Base-by-base conservation (phyloP, 78 protist genomes). In the Thecamonas trahens region DNA sequence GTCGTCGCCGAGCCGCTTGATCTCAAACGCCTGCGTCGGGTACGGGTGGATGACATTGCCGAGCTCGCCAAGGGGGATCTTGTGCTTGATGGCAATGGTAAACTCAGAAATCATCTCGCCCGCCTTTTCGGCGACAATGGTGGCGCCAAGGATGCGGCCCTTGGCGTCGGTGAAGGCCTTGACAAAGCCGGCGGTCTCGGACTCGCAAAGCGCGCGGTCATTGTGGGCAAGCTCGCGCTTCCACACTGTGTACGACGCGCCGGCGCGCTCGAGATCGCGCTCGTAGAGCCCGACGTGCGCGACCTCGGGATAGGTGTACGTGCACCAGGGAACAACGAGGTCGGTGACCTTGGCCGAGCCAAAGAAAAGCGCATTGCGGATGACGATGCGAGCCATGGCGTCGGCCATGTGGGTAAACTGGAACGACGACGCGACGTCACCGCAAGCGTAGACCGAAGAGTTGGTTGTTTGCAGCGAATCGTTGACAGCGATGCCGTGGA, bases 281-380 rank as follows among this genome's bases (percentile, higher is more conserved):
- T 45, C 80, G 65, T 75, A 76, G 47, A 1, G 22, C 1, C 87
- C 87, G 8, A 75, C 87, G 60, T 76, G 87, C 29, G 87, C 83
- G 8, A 83, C 61, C 20, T 83, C 85, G 0, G 88, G 88, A 34
- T 38, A 26, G 14, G 88, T 83, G 76, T 78, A 83, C 34, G 69
- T 72, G 52, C 68, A 35, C 83, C 88, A 76, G 8, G 84, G 85
- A 22, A 77, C 64, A 2, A 77, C 18, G 34, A 83, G 49, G 37
- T 28, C 18, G 29, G 15, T 3, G 9, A 59, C 24, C 59, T 63
- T 61, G 28, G 52, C 61, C 26, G 4, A 0, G 35, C 74, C 88
- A 14, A 74, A 69, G 80, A 83, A 83, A 45, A 83, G 76, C 9
- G 82, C 74, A 52, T 83, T 83, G 18, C 83, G 74, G 45, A 78